Percentiles rank a stretch among this genome's conserved stretches.
Conservation (phyloP, 441 rosid genomes). For the Cnidoscolus chayamansa region DNA sequence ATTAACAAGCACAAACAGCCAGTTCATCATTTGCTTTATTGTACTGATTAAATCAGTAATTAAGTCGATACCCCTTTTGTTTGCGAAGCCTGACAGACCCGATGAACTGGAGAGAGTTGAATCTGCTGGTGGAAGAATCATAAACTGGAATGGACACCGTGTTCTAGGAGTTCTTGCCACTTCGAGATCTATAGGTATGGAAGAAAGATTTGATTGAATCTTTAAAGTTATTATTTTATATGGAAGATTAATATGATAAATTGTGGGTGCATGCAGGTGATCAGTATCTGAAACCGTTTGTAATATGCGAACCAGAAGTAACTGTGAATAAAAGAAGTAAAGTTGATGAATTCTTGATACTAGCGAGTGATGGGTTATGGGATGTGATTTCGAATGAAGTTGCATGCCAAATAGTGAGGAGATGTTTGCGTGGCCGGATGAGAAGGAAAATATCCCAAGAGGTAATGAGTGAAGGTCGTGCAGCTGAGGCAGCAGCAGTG, state of each 20-base stretch:
- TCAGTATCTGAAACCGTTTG: conserved; percentile 44
- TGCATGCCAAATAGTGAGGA: conserved; percentile 21
- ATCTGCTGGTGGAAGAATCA: conserved; percentile 52
- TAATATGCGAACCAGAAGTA: conserved; percentile 50
- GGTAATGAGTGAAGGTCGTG: conserved; percentile 17
- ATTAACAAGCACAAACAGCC: too few species aligned
- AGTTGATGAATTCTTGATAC: conserved; percentile 54
- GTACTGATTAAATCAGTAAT: background rate
- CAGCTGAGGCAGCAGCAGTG: conserved; percentile 50
- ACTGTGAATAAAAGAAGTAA: conserved; percentile 31
- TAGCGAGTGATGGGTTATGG: conserved; percentile 61
- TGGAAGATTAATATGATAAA: background rate
- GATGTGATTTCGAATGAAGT: conserved; percentile 25
- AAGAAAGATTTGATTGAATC: too few species aligned
- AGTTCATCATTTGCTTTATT: too few species aligned
- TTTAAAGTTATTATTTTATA: too few species aligned
- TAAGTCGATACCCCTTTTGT: conserved; percentile 13
- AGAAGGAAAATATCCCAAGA: conserved; percentile 17
- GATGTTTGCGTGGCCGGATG: conserved; percentile 19
- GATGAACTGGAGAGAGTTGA: conserved; percentile 49
- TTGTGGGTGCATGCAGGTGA: conserved; percentile 36
- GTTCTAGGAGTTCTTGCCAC: conserved; percentile 55
- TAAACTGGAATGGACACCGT: conserved; percentile 53
- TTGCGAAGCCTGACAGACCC: conserved; percentile 52
- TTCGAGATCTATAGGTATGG: conserved; percentile 55